phyloP scores from a whole-genome alignment of 345 rosid species.

The Acer yangbiense region DNA sequence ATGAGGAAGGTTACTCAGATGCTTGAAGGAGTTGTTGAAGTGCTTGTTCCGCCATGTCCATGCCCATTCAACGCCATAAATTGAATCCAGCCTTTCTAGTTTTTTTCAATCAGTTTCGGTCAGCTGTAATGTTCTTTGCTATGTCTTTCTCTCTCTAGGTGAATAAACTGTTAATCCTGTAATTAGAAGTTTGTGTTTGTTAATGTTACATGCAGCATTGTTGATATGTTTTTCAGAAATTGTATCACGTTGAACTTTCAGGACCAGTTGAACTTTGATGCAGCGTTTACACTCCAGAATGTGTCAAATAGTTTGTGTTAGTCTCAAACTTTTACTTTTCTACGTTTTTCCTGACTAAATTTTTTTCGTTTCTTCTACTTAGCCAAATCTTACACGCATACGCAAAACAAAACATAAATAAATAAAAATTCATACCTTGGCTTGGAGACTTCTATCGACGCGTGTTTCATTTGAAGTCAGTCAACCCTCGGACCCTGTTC shows the following conservation, averaged over 20 bases:
- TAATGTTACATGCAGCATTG: not conserved
- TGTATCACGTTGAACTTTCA: not conserved
- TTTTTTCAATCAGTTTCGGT: not conserved
- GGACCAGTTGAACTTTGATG: not conserved
- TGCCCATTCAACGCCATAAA: conserved; percentile 3
- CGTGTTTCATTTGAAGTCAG: too few relatives aligned
- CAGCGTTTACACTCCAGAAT: not conserved
- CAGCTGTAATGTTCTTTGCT: not conserved
- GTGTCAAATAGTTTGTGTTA: too few relatives aligned
- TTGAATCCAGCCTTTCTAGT: not conserved
- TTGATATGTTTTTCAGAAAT: not conserved
- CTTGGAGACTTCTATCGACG: too few relatives aligned
- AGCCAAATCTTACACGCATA: too few relatives aligned
- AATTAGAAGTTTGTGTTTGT: not conserved
- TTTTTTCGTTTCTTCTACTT: too few relatives aligned
- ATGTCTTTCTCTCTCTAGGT: not conserved
- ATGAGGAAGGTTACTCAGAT: conserved; percentile 57
- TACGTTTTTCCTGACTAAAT: too few relatives aligned
- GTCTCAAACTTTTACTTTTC: too few relatives aligned
- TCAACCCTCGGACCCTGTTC: too few relatives aligned
- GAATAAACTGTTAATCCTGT: not conserved
- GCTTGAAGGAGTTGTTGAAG: conserved; percentile 56
- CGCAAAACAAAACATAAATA: too few relatives aligned
- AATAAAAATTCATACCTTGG: too few relatives aligned
- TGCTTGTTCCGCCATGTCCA: conserved; percentile 36